A percentile compares a stretch with the other conserved stretches of the same genome.
Evolutionary conservation across 768 basidiomycete genomes (phyloP).

Genomic region (Tulasnella sp.): DNA sequence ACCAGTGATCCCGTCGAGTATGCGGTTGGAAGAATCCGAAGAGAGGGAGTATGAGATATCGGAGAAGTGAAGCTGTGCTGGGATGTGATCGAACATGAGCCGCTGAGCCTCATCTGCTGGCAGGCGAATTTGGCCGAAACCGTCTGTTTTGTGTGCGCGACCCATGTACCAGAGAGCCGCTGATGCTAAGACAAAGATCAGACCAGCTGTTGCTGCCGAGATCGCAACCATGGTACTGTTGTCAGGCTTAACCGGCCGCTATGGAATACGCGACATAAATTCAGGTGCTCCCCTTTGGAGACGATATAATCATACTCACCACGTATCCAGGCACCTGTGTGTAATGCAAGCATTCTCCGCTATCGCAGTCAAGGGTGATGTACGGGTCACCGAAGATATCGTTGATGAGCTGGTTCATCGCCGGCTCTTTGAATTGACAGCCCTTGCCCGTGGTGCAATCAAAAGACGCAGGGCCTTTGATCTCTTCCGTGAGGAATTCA

Average conservation of each 20-base stretch:
- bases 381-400: slow-evolving; percentile 86
- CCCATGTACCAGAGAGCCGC: slow-evolving; percentile 91
- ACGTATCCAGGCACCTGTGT: slow-evolving; percentile 91
- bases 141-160: slow-evolving; percentile 48
- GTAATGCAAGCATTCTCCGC: slow-evolving; percentile 90
- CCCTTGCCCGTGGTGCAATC: slow-evolving; percentile 59
- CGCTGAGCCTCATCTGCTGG: slow-evolving; percentile 73
- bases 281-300: not conserved
- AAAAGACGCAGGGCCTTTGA: slow-evolving; percentile 84
- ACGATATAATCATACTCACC: slow-evolving; percentile 32
- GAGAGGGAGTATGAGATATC: slow-evolving; percentile 69
- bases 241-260: slow-evolving; percentile 40
- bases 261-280: not conserved
- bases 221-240: slow-evolving; percentile 74
- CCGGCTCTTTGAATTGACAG: slow-evolving; percentile 89
- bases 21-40: slow-evolving; percentile 45
- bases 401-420: slow-evolving; percentile 91
- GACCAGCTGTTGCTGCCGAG: slow-evolving; percentile 67
- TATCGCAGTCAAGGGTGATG: slow-evolving; percentile 77
- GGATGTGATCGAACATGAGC: slow-evolving; percentile 89
- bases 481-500: slow-evolving; percentile 83
- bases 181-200: slow-evolving; percentile 60
- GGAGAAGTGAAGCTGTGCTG: slow-evolving; percentile 86
- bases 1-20: slow-evolving; percentile 76
- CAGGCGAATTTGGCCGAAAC: slow-evolving; percentile 61